Conservation (phyloP, 106 monocot species). For the Dioscorea alata region DNA sequence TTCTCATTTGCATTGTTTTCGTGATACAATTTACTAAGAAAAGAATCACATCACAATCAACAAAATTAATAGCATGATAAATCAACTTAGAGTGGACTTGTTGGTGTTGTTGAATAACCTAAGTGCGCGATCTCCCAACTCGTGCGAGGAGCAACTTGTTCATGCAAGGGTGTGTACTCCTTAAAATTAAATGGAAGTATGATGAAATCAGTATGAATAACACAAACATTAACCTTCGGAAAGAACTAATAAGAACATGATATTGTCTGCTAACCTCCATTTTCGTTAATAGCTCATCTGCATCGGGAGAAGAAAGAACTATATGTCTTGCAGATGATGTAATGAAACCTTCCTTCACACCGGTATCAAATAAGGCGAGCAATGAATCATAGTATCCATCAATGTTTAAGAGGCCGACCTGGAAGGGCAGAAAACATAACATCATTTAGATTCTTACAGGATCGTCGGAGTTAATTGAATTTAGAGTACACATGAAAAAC, state of each 20-base stretch:
- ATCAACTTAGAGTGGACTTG: slow-evolving; percentile 14
- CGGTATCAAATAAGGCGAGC: slow-evolving; percentile 87
- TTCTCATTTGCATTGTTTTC: too few species aligned
- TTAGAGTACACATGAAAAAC: neutral
- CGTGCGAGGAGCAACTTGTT: slow-evolving; percentile 43
- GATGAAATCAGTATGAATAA: neutral
- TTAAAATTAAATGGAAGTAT: slow-evolving; percentile 8
- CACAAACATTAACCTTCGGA: neutral
- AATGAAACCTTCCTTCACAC: slow-evolving; percentile 86
- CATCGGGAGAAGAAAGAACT: slow-evolving; percentile 72
- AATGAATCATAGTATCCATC: slow-evolving; percentile 89
- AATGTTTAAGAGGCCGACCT: slow-evolving; percentile 91
- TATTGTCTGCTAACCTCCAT: slow-evolving; percentile 65
- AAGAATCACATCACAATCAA: slow-evolving; percentile 22
- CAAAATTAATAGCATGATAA: slow-evolving; percentile 6
- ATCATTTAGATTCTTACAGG: too few species aligned
- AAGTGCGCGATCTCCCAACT: slow-evolving; percentile 62
- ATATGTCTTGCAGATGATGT: slow-evolving; percentile 64
- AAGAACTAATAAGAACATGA: slow-evolving; percentile 2
- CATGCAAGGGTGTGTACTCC: slow-evolving; percentile 52
- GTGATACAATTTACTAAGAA: slow-evolving; percentile 1
- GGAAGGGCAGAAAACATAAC: neutral
- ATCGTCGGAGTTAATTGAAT: too few species aligned
- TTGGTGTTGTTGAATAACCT: slow-evolving; percentile 31
- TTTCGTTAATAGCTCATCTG: slow-evolving; percentile 63